Percentiles rank a stretch among this genome's conserved stretches.
Evolutionary conservation across 2,329 filamentous ascomycete genomes (phyloP).

Genomic region (Alternaria brassicae): DNA sequence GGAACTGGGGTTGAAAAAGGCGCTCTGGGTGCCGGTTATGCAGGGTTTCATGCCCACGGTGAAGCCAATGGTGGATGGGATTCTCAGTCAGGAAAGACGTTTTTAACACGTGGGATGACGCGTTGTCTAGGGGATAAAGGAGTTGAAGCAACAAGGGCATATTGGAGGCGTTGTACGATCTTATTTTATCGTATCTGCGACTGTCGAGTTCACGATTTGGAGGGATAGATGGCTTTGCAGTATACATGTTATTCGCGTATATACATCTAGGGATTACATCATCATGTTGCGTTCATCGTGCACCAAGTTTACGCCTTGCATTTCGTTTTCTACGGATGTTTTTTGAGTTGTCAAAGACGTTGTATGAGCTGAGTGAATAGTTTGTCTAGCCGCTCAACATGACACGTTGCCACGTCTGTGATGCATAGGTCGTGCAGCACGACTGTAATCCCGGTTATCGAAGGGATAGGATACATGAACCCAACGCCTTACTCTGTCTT

Average conservation of each 20-base stretch:
- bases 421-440: neutral
- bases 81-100: constrained; percentile 12
- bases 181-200: neutral
- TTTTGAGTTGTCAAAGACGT: neutral
- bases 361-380: neutral
- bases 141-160: constrained; percentile 5
- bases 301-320: neutral
- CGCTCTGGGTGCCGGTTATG: constrained; percentile 28
- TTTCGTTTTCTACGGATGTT: neutral
- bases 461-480: too few species aligned
- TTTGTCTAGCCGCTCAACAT: neutral
- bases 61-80: constrained; percentile 24
- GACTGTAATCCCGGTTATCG: too few species aligned
- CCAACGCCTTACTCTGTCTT: too few species aligned
- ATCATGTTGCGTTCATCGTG: neutral
- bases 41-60: constrained; percentile 28
- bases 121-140: neutral
- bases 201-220: neutral
- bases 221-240: neutral
- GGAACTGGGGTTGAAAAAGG: constrained; percentile 40
- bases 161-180: neutral
- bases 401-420: neutral
- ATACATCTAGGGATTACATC: neutral
- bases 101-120: neutral
- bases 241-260: neutral